phyloP scores from a whole-genome alignment of 345 rosid species.

The Bruguiera gymnorhiza region DNA sequence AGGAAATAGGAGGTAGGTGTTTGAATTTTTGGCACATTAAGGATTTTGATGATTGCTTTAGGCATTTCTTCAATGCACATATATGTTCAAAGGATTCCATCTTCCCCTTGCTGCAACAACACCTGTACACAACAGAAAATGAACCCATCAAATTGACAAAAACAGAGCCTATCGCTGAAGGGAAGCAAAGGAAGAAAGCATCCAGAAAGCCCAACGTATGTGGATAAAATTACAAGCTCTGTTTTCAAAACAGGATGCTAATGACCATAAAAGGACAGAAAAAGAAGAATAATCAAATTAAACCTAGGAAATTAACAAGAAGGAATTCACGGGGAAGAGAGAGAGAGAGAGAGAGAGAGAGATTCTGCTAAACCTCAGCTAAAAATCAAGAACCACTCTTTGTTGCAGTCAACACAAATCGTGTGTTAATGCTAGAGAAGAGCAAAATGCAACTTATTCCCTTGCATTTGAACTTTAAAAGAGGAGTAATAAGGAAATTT shows the following conservation, averaged over 20 bases:
- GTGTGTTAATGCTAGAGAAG: no score
- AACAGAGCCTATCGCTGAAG: constrained; percentile 19
- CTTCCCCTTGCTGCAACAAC: constrained; percentile 53
- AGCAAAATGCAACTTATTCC: no score
- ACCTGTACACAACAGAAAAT: constrained; percentile 67
- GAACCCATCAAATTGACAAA: constrained; percentile 67
- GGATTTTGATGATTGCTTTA: constrained; percentile 41
- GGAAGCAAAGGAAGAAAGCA: constrained; percentile 12
- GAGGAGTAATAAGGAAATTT: no score
- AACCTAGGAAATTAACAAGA: not conserved
- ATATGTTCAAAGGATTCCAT: constrained; percentile 53
- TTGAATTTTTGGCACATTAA: constrained; percentile 31
- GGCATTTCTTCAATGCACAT: constrained; percentile 54
- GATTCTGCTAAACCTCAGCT: no score
- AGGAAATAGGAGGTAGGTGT: constrained; percentile 22
- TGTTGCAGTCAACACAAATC: no score
- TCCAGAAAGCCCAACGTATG: constrained; percentile 6
- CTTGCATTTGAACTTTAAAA: no score
- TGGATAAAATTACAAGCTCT: not conserved
- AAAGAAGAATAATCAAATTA: not conserved
- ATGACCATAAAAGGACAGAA: not conserved
- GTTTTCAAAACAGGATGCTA: constrained; percentile 6
- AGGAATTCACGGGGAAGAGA: not conserved
- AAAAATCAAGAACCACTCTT: no score
- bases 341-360: not conserved